Evolutionary conservation across 2,329 filamentous ascomycete genomes (phyloP).

Genomic region (Apiospora phragmitis): DNA sequence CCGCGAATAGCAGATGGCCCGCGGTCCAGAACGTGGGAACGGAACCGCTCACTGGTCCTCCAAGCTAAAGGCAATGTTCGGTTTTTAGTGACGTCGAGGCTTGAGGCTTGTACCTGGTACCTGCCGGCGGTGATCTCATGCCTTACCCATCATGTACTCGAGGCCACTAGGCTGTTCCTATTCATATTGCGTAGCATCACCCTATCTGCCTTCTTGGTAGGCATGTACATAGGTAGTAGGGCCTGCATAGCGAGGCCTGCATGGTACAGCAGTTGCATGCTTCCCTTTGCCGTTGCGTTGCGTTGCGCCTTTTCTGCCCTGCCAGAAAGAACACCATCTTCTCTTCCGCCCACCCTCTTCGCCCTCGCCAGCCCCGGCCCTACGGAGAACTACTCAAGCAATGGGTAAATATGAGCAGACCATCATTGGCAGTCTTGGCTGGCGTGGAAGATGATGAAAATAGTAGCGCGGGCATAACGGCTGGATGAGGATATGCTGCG

Average conservation of each 20-base stretch:
- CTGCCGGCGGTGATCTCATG: constrained; percentile 3
- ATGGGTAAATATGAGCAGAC: not conserved
- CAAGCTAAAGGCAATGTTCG: not conserved
- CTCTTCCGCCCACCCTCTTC: not conserved
- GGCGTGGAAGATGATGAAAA: not conserved
- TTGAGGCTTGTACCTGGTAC: constrained; percentile 4
- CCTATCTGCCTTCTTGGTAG: not conserved
- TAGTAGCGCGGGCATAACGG: not conserved
- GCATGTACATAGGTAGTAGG: not conserved
- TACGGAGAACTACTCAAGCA: not conserved
- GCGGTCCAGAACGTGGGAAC: constrained; percentile 7
- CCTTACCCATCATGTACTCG: not conserved
- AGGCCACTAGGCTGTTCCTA: not conserved
- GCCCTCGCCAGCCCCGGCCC: not conserved
- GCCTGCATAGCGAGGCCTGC: not conserved
- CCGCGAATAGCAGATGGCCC: constrained; percentile 7
- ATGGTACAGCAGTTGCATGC: not conserved
- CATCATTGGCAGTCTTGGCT: not conserved
- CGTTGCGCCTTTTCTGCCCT: not conserved
- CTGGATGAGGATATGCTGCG: not conserved
- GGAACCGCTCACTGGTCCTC: not conserved
- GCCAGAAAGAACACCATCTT: not conserved
- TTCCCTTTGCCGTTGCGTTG: not conserved
- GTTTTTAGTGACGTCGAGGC: not conserved
- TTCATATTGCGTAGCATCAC: not conserved